Evolutionary conservation across 108 stramenopile species (phyloP), one percentile per base, ranked within the genome.

Genomic region (Cyclotella sp.): DNA sequence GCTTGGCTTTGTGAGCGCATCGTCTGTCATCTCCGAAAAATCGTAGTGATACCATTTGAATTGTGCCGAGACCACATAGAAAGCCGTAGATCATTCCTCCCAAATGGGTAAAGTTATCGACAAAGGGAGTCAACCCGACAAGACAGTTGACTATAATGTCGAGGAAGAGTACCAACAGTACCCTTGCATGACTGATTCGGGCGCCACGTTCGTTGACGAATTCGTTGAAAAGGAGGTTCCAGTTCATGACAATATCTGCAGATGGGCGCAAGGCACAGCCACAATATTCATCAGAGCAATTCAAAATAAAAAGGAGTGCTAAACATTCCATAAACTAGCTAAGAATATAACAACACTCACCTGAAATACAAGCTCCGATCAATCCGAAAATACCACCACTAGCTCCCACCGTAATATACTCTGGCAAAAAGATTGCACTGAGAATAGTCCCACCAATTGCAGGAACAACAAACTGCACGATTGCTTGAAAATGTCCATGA

Each of bases 321-420:
- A 63, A 5, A 53, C 9, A 34, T 1, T 39, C 15, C 18, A 8
- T 27, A 28, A 30, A 53, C 14, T 18, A 68, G 7, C 12, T 2
- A 19, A 5, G 18, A 29, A 9, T 4, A 19, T 13, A 29, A 14
- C 14, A 16, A 10, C 51, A 39, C 49, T 68, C 18, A 68, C 67
- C 71, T 6, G 93, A 84, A 58, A 97, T 81, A 68, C 94, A 91
- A 11, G 91, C 96, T 24, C 97, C 97, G 71, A 98, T 94, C 22
- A 98, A 79, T 0, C 96, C 97, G 75, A 98, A 97, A 45, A 97
- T 96, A 14, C 96, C 97, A 53, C 97, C 97, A 52, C 78, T 82
- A 10, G 97, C 95, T 57, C 97, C 97, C 3, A 98, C 97, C 7
- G 93, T 88, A 47, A 97, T 94, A 52, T 91, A 94, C 61, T 89